These are phyloP conservation scores for Pochonia chlamydosporia DNA, from an alignment of 2,329 filamentous ascomycete genomes.

Conservation along the genomic window DNA sequence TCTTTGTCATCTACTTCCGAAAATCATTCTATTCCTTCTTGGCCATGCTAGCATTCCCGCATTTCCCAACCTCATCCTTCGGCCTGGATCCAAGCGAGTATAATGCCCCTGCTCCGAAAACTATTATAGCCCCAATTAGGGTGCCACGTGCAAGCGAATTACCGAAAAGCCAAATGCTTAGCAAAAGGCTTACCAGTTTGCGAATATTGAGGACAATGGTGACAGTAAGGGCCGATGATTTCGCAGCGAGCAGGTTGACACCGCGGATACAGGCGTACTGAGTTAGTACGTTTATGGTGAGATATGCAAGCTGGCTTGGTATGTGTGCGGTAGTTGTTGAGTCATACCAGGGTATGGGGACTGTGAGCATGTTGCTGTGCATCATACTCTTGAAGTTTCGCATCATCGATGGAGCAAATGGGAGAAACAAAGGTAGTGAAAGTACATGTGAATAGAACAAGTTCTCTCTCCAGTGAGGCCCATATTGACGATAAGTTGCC, in stretches of 20 bases:
- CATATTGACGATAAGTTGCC: conserved; percentile 78
- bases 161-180: conserved; percentile 93
- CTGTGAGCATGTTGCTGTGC: conserved; percentile 52
- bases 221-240: conserved; percentile 85
- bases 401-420: conserved; percentile 60
- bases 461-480: conserved; percentile 90
- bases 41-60: background rate
- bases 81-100: conserved; percentile 69
- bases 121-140: conserved; percentile 71
- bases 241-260: conserved; percentile 87
- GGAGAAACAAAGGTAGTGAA: conserved; percentile 70
- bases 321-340: conserved; percentile 22
- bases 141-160: conserved; percentile 75
- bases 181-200: conserved; percentile 82
- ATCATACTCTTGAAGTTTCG: conserved; percentile 59
- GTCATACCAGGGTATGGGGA: conserved; percentile 17
- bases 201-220: conserved; percentile 94
- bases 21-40: conserved; percentile 1
- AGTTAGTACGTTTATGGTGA: conserved; percentile 74
- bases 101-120: conserved; percentile 85
- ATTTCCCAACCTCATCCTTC: conserved; percentile 10
- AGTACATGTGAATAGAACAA: conserved; percentile 86
- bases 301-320: conserved; percentile 66
- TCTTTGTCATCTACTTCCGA: background rate
- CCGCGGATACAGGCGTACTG: conserved; percentile 94